A percentile compares a stretch with the other conserved stretches of the same genome.
phyloP scores from a whole-genome alignment of 169 alveolate genomes.

The Cryptosporidium xiaoi region DNA sequence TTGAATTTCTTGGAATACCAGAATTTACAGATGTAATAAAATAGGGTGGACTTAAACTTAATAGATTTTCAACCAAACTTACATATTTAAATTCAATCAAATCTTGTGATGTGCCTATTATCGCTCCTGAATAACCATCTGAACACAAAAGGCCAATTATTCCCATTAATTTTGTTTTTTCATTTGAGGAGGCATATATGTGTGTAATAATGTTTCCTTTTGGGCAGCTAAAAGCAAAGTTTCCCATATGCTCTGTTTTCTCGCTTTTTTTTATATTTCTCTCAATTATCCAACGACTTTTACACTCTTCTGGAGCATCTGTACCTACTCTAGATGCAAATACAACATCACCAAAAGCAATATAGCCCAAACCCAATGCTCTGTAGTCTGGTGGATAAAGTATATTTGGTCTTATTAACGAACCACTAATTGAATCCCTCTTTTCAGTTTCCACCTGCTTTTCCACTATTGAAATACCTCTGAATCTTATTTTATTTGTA shows the following conservation, averaged over 20 bases:
- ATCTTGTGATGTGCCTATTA: slow-evolving; percentile 36
- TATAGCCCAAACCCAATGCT: slow-evolving; percentile 34
- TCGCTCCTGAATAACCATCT: slow-evolving; percentile 74
- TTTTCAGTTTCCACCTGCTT: background rate
- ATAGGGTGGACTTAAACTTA: slow-evolving; percentile 47
- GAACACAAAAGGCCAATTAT: slow-evolving; percentile 52
- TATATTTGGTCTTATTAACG: slow-evolving; percentile 50
- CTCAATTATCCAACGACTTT: slow-evolving; percentile 20
- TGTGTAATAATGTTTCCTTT: slow-evolving; percentile 51
- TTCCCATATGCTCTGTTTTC: slow-evolving; percentile 5
- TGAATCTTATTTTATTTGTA: background rate
- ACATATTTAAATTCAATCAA: slow-evolving; percentile 1
- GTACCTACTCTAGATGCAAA: slow-evolving; percentile 46
- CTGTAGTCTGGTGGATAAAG: slow-evolving; percentile 57
- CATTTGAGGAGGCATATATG: slow-evolving; percentile 16
- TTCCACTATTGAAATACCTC: slow-evolving; percentile 49
- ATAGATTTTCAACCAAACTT: slow-evolving; percentile 29
- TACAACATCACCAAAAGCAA: slow-evolving; percentile 59
- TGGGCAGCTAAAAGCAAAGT: slow-evolving; percentile 48
- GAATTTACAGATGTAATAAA: slow-evolving; percentile 19
- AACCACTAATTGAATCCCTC: background rate
- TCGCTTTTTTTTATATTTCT: slow-evolving; percentile 11
- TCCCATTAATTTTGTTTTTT: slow-evolving; percentile 31
- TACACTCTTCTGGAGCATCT: slow-evolving; percentile 55
- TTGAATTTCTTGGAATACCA: slow-evolving; percentile 9